Evolutionary conservation across 352 stramenopile genomes (phyloP).

Genomic region (Pythium brassicae): DNA sequence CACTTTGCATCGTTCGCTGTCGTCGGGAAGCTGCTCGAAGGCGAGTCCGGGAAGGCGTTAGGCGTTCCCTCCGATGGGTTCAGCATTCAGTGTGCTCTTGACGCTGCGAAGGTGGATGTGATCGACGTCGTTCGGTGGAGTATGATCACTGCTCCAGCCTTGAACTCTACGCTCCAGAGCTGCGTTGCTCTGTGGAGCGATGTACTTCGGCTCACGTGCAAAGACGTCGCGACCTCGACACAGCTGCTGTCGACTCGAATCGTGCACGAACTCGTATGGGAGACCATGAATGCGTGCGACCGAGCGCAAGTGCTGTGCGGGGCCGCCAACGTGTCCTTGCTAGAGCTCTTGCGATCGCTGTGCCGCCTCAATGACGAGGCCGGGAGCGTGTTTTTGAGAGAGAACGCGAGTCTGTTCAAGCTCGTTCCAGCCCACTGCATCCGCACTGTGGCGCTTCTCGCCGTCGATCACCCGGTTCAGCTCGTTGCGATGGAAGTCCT

Average conservation of each 20-base stretch:
- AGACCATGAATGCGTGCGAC: neutral
- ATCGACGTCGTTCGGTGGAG: constrained; percentile 14
- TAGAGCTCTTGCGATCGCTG: constrained; percentile 5
- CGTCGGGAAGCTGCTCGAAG: neutral
- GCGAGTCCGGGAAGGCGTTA: neutral
- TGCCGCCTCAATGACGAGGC: neutral
- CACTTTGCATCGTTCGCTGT: neutral
- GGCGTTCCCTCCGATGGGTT: neutral
- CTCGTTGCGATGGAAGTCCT: constrained; percentile 8
- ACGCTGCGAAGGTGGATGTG: neutral
- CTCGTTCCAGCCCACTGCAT: constrained; percentile 3
- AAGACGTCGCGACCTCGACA: neutral
- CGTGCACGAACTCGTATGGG: constrained; percentile 3
- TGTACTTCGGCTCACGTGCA: constrained; percentile 2
- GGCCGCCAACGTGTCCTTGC: constrained; percentile 2
- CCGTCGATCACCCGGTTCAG: constrained; percentile 4
- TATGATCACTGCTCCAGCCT: neutral
- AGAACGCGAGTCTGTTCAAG: neutral
- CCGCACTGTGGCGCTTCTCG: constrained; percentile 3
- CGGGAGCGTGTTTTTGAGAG: neutral
- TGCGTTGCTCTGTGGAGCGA: constrained; percentile 11
- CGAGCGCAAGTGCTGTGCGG: neutral
- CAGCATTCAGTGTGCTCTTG: neutral
- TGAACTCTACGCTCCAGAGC: neutral
- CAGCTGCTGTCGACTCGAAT: constrained; percentile 1